Percentiles rank a stretch among this genome's conserved stretches.
phyloP scores from a whole-genome alignment of 2,329 filamentous ascomycete species.

The Ophiostoma montium region DNA sequence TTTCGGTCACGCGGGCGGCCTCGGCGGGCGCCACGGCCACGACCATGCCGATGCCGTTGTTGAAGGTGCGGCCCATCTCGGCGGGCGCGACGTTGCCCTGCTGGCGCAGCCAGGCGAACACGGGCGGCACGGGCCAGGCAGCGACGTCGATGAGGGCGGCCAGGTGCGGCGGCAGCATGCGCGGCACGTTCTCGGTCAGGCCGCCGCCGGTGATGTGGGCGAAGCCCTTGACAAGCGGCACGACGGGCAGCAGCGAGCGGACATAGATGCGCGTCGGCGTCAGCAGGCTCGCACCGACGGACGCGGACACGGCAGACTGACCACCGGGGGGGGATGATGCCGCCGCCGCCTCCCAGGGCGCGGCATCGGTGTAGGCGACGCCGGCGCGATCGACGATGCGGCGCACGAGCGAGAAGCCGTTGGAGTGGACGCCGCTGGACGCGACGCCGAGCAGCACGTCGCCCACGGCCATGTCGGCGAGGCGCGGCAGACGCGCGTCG shows the following conservation, averaged over 20 bases:
- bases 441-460: conserved; percentile 77
- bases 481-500: conserved; percentile 59
- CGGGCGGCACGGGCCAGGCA: conserved; percentile 59
- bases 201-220: conserved; percentile 96
- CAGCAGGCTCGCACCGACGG: conserved; percentile 63
- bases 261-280: conserved; percentile 93
- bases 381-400: conserved; percentile 66
- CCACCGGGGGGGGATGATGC: no score
- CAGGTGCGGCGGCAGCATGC: conserved; percentile 71
- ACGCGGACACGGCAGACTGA: no score
- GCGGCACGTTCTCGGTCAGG: conserved; percentile 82
- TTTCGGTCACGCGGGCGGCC: conserved; percentile 42
- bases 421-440: conserved; percentile 84
- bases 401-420: conserved; percentile 93
- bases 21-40: conserved; percentile 70
- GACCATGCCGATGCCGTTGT: conserved; percentile 90
- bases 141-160: conserved; percentile 68
- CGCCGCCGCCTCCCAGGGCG: conserved; percentile 56
- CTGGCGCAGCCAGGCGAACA: conserved; percentile 77
- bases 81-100: conserved; percentile 53
- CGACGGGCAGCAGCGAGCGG: conserved; percentile 53
- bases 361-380: conserved; percentile 54
- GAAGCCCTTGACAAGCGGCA: conserved; percentile 69
- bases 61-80: conserved; percentile 90
- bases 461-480: conserved; percentile 60